Evolutionary conservation across 192 early-diverging fungal species (phyloP).

Genomic region (Umbelopsis sp.): DNA sequence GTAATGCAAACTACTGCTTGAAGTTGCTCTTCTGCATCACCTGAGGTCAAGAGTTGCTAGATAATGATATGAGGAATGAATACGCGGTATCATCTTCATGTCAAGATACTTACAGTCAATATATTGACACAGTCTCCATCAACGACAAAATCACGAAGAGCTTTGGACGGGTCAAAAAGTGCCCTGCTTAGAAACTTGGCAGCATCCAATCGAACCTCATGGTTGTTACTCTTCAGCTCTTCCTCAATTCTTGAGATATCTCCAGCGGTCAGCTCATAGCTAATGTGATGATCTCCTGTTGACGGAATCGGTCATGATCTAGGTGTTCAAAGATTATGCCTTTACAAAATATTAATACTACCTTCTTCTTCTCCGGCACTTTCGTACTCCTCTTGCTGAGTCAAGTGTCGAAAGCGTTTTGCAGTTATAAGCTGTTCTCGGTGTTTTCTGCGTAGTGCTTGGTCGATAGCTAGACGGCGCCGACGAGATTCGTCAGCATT

Average conservation of each 20-base stretch:
- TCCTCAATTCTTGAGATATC: slow-evolving; percentile 23
- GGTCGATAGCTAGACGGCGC: slow-evolving; percentile 58
- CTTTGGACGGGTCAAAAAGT: slow-evolving; percentile 34
- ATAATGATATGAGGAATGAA: slow-evolving; percentile 6
- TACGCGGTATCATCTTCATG: neutral
- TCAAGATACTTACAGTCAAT: slow-evolving; percentile 25
- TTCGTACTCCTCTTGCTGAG: slow-evolving; percentile 34
- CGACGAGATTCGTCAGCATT: slow-evolving; percentile 53
- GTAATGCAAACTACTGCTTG: slow-evolving; percentile 31
- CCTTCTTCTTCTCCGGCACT: slow-evolving; percentile 27
- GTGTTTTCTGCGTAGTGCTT: slow-evolving; percentile 61
- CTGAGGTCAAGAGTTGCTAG: slow-evolving; percentile 25
- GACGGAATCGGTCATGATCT: too few species aligned
- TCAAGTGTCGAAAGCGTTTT: slow-evolving; percentile 57
- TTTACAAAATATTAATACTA: neutral
- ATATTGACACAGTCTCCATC: slow-evolving; percentile 34
- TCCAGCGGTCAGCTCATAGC: slow-evolving; percentile 19
- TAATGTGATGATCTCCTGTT: slow-evolving; percentile 2
- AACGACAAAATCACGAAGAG: slow-evolving; percentile 29
- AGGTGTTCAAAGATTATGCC: too few species aligned
- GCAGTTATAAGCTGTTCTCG: slow-evolving; percentile 72
- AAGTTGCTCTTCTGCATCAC: slow-evolving; percentile 23
- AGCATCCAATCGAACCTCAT: slow-evolving; percentile 29
- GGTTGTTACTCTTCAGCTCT: slow-evolving; percentile 26
- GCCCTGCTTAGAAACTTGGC: slow-evolving; percentile 27